Evolutionary conservation across 1,284 basidiomycete species (phyloP), one percentile per base, ranked within the genome.

Genomic region (Melampsora larici-populina): DNA sequence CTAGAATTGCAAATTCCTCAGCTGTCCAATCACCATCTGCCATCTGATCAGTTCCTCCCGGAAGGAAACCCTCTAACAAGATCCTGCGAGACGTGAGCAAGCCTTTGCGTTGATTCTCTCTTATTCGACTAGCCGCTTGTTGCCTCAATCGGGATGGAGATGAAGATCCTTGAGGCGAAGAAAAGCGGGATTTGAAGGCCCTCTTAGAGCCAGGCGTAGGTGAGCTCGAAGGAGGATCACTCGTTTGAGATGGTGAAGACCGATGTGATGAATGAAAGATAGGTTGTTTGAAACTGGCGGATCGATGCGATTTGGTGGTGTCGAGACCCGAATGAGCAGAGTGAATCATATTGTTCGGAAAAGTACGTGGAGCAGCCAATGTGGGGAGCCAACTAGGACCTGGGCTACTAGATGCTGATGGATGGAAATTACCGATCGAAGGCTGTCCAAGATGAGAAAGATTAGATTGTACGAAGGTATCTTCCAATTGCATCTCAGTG

Each of bases 331-430:
- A 46, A 48, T 74, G 62, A 43, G 40, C 3, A 36, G 36, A 36
- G 9, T 36, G 36, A 36, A 4, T 36, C 5, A 36, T 36, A 36
- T 36, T 36, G 36, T 36, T 36, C 36, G 36, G 36, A 36, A 36
- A 36, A 36, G 36, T 36, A 29, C 29, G 43, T 36, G 46, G 31
- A 33, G 70, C n/a, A 0, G 31, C 29, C 9, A 71, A 43, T 11
- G 70, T 60, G 24, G 70, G 70, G 8, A 72, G 70, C 70, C 70
- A 71, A 60, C 51, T 62, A 11, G 71, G 62, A n/a, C 71, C 71
- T 26, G 71, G 63, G 24, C 71, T 73, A 36, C 71, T 73, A 1
- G 71, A 73, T 26, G 26, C 29, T 18, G 62, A 43, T 18, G 62
- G 26, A 33, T 63, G 36, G 21, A 66, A 73, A 5, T 49, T 36